Conservation (phyloP, 306 rosid genomes). For the Carpinus viminea region DNA sequence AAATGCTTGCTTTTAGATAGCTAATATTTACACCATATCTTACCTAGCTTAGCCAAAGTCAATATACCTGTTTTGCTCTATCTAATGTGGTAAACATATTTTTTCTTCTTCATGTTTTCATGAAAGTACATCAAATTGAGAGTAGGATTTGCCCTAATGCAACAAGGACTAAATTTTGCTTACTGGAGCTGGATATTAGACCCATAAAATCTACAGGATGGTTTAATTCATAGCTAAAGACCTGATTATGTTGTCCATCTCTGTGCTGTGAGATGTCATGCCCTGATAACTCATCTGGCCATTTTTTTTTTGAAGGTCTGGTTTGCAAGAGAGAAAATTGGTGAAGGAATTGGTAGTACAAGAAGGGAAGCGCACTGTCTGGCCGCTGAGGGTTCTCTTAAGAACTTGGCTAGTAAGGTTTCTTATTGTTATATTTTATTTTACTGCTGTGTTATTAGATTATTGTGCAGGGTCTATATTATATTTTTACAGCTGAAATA, state of each 20-base stretch:
- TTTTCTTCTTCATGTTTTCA: background rate
- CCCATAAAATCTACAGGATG: background rate
- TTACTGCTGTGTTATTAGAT: conserved; percentile 8
- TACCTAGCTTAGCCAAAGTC: background rate
- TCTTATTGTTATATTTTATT: conserved; percentile 16
- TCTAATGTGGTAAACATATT: background rate
- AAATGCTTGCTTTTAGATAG: background rate
- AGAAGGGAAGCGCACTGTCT: conserved; percentile 85
- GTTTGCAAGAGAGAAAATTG: conserved; percentile 87
- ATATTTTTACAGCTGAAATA: background rate
- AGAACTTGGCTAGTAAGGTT: conserved; percentile 77
- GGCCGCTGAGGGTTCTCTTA: conserved; percentile 86
- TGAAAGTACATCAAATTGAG: background rate
- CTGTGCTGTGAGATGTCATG: conserved; percentile 27
- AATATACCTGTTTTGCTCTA: background rate
- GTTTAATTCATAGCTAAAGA: conserved; percentile 14
- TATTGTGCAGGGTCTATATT: background rate
- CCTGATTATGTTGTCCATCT: conserved; percentile 18
- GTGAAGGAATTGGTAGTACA: conserved; percentile 82
- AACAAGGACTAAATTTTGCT: background rate
- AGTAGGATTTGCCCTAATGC: background rate
- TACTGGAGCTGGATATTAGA: background rate
- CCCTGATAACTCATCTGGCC: conserved; percentile 15
- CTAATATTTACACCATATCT: background rate
- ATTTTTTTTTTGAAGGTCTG: conserved; percentile 66